Percentiles rank a stretch among this genome's conserved stretches.
phyloP scores from a whole-genome alignment of 129 eudicot genomes.

The Chrysanthemum lavandulifolium region DNA sequence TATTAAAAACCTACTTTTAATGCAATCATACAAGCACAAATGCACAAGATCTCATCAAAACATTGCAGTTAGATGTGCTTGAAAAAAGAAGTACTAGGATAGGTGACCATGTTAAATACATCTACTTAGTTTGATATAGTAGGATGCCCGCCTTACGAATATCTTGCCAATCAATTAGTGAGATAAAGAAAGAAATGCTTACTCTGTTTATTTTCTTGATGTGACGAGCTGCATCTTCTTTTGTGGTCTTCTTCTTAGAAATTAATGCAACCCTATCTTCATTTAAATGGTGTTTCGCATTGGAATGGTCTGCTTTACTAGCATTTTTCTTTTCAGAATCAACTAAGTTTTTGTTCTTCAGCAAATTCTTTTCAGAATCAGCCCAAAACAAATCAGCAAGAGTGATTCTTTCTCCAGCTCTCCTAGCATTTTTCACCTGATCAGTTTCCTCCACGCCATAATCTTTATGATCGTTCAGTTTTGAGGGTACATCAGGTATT shows the following conservation, averaged over 20 bases:
- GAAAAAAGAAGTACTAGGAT: no score
- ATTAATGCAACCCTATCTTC: conserved; percentile 33
- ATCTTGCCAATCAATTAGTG: no score
- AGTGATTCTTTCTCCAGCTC: conserved; percentile 54
- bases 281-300: conserved; percentile 4
- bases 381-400: conserved; percentile 73
- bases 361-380: conserved; percentile 42
- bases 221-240: conserved; percentile 40
- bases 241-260: conserved; percentile 38
- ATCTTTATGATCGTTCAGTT: conserved; percentile 23
- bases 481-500: background rate
- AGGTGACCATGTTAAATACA: no score
- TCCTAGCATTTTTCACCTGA: conserved; percentile 20
- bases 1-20: background rate
- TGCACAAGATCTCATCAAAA: no score
- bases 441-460: background rate
- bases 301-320: conserved; percentile 25
- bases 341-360: conserved; percentile 23
- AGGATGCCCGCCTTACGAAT: no score
- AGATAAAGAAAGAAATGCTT: conserved; percentile 20
- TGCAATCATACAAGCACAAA: no score
- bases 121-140: no score
- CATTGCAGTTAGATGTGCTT: no score
- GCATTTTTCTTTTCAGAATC: conserved; percentile 14
- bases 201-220: conserved; percentile 56